Conservation (phyloP, 1,284 basidiomycete species). For the Ustilago crameri region DNA sequence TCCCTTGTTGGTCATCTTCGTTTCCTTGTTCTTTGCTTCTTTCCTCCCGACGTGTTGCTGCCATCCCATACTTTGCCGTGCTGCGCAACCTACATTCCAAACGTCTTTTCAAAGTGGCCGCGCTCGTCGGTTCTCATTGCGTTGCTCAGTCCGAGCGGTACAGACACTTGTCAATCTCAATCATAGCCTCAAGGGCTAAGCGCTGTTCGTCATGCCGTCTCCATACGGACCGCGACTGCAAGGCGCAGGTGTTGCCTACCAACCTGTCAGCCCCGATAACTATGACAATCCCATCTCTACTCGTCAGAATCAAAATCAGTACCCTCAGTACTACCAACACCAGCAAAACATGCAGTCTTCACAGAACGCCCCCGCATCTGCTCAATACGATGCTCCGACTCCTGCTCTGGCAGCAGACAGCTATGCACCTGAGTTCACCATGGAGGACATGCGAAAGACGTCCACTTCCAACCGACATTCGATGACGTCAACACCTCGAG, state of each 20-base stretch:
- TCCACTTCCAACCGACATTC: slow-evolving; percentile 22
- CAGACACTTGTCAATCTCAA: no score
- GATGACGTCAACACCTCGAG: slow-evolving; percentile 10
- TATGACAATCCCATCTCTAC: slow-evolving; percentile 13
- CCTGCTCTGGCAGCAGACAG: slow-evolving; percentile 37
- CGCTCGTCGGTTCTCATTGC: no score
- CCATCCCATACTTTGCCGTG: slow-evolving; percentile 1
- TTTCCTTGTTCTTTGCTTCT: no score
- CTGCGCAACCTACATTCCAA: slow-evolving; percentile 2
- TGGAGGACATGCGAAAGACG: slow-evolving; percentile 41
- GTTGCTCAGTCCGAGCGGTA: no score
- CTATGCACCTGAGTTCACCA: slow-evolving; percentile 40
- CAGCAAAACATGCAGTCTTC: slow-evolving; percentile 14
- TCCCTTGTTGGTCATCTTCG: no score
- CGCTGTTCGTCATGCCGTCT: slow-evolving; percentile 20
- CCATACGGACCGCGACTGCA: slow-evolving; percentile 14
- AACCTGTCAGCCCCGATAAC: slow-evolving; percentile 14
- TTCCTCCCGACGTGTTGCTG: no score
- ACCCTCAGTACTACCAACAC: slow-evolving; percentile 22
- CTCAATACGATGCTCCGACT: slow-evolving; percentile 26
- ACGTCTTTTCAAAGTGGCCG: no score
- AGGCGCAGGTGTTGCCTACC: slow-evolving; percentile 15
- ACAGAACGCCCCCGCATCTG: slow-evolving; percentile 5
- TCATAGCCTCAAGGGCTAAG: background rate
- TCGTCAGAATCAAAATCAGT: slow-evolving; percentile 13